Base-by-base conservation (phyloP, 805 yeast genomes). In the Metschnikowia lachancei region DNA sequence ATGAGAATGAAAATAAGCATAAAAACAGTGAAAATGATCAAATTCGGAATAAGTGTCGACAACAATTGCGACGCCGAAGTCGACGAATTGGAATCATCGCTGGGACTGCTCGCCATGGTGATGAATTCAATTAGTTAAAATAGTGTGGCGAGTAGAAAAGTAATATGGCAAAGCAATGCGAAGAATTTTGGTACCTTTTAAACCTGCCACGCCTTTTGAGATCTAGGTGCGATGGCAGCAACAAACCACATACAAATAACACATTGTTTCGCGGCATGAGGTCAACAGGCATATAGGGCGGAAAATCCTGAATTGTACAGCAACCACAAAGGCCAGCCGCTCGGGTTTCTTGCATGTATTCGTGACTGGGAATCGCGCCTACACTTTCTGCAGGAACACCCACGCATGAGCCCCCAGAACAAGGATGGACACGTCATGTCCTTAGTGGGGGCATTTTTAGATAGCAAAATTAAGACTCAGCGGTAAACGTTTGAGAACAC, bases 21-120 rank as follows among this genome's bases (percentile, higher is more conserved):
- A 45, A 75, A 78, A 4, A 78, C 61, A 3, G 61, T 67, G 53
- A 72, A 72, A 7, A 75, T 58, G 32, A 74, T 60, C 31, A 68
- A 63, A 33, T 72, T 76, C 19, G 78, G 69, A 36, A 77, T 70
- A 51, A 78, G 64, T 4, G 77, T 62, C 24, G 81, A 63, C 45
- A 79, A 64, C 53, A 78, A 76, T 31, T 77, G 75, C 32, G 82
- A 78, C 5, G 76, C 74, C 19, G 79, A 72, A n/a, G 64, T 52
- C 48, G 62, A 55, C 36, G 46, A 20, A 18, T 32, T 37, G 32
- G 43, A 42, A 3, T 19, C 30, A 18, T 13, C 20, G 24, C 30
- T 20, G 22, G 35, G 32, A 22, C 37, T 32, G 46, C 47, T 44
- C 32, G 42, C 32, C 42, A 38, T 43, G 17, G 18, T 36, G 18